Percentiles rank a stretch among this genome's conserved stretches.
These are phyloP conservation scores for Stemphylium beticola DNA, from an alignment of 2,329 filamentous ascomycete species.

Conservation along the genomic window DNA sequence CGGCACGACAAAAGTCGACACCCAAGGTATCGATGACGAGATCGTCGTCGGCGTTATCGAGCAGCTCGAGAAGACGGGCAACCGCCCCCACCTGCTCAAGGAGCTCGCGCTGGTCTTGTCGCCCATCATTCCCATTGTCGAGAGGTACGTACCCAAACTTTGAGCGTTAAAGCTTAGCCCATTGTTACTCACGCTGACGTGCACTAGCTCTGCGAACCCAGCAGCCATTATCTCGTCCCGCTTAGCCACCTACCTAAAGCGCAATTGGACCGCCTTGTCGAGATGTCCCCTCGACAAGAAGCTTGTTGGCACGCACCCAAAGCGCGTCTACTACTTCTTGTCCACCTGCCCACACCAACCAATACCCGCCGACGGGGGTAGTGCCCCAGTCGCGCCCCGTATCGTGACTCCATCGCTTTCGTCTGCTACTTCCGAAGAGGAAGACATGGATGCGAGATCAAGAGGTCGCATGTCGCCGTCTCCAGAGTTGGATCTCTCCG, in stretches of 20 bases:
- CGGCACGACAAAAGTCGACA: conserved; percentile 67
- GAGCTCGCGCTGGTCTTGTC: conserved; percentile 84
- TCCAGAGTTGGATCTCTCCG: conserved; percentile 90
- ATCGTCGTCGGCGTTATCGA: conserved; percentile 91
- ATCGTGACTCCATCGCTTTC: conserved; percentile 87
- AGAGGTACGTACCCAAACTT: conserved; percentile 73
- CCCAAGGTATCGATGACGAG: conserved; percentile 88
- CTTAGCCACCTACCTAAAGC: conserved; percentile 86
- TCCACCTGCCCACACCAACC: conserved; percentile 85
- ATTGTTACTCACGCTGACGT: conserved; percentile 43
- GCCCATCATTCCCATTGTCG: conserved; percentile 78
- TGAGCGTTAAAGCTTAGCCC: conserved; percentile 21
- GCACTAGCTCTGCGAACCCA: conserved; percentile 85
- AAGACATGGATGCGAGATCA: conserved; percentile 64
- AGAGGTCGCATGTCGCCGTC: conserved; percentile 79
- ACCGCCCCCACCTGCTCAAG: conserved; percentile 92
- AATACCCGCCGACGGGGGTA: conserved; percentile 70
- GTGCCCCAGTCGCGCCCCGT: conserved; percentile 57
- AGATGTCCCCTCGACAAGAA: conserved; percentile 93
- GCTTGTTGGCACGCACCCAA: conserved; percentile 87
- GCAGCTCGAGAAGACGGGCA: conserved; percentile 86
- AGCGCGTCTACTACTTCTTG: conserved; percentile 95
- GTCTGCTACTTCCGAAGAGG: conserved; percentile 76
- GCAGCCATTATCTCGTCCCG: conserved; percentile 94
- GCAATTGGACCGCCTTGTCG: conserved; percentile 75